Base-by-base conservation (phyloP, 176 grass and related monocot species). In the Lolium multiflorum region DNA sequence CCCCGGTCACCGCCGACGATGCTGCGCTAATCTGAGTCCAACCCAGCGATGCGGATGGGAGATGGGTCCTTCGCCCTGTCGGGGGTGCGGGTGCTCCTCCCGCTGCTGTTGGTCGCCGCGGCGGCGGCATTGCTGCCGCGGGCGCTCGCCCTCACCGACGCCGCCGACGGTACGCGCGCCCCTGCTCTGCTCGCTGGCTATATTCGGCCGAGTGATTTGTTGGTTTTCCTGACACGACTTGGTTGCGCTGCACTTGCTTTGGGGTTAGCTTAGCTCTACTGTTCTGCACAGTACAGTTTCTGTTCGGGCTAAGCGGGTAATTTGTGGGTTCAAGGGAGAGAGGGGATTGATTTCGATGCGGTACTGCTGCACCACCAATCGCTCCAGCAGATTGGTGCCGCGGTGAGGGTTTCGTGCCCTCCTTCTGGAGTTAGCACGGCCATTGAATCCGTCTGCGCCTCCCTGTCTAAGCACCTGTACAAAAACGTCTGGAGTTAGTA, bases 91-190 rank as follows among this genome's bases (percentile, higher is more conserved):
- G 35, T 14, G 18, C 25, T 35, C 55, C 63, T 67, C 24, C 58
- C 6, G 9, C 20, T 61, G 41, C 11, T 39, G 58, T 65, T 88
- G 85, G 61, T 88, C 70, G 81, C 61, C 52, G 77, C 82, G 3
- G 31, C 76, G 6, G 60, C 77, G 28, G 82, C 85, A 88, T 85
- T 91, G 85, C 76, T 82, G 43, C 69, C 41, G 28, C 16, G n/a
- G 5, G 85, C 82, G 61, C 77, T 51, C 20, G 85, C 81, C n/a
- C 77, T 48, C 76, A 91, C 89, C 69, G 85, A 81, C 50, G 61
- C 82, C 52, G 50, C 69, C 70, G 89, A 91, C 51, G 85, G 89
- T 91, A 81, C 47, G 56, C 62, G 38, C 68, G 9, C 16, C 31
- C 3, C 41, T 43, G 20, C 83, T 78, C 10, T 9, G 44, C 58